Conservation (phyloP, 73 alveolate genomes). For the Breviolum minutum region DNA sequence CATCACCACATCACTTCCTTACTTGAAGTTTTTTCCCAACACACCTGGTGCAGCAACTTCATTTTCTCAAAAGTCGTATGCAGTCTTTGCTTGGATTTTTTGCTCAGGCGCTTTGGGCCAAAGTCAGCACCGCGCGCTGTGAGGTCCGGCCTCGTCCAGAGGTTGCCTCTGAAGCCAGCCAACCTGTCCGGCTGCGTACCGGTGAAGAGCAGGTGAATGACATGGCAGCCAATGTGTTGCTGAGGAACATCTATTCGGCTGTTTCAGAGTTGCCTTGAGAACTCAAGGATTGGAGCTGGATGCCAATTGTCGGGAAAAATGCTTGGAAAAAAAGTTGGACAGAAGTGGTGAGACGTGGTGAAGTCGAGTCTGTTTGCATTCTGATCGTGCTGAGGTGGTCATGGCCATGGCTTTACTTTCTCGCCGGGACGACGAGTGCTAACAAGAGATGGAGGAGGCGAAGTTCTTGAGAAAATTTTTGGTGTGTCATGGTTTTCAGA, state of each 20-base stretch:
- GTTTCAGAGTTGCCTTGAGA: slow-evolving; percentile 77
- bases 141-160: background rate
- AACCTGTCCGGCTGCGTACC: background rate
- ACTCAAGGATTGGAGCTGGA: background rate
- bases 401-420: slow-evolving; percentile 15
- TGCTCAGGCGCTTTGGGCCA: slow-evolving; percentile 25
- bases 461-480: too few relatives aligned
- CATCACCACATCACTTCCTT: too few relatives aligned
- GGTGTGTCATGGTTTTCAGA: too few relatives aligned
- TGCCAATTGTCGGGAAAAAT: background rate
- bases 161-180: background rate
- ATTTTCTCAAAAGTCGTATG: too few relatives aligned
- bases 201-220: slow-evolving; percentile 21
- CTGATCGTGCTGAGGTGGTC: background rate
- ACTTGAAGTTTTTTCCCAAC: too few relatives aligned
- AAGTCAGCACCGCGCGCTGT: slow-evolving; percentile 20
- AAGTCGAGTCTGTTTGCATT: too few relatives aligned
- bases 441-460: too few relatives aligned
- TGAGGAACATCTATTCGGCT: slow-evolving; percentile 61
- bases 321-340: background rate
- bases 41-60: too few relatives aligned
- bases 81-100: too few relatives aligned
- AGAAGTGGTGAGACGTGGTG: too few relatives aligned
- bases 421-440: background rate
- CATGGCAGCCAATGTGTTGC: slow-evolving; percentile 16